These are phyloP conservation scores for Cylindrodendrum hubeiense DNA, from an alignment of 2,329 filamentous ascomycete species.

Conservation along the genomic window DNA sequence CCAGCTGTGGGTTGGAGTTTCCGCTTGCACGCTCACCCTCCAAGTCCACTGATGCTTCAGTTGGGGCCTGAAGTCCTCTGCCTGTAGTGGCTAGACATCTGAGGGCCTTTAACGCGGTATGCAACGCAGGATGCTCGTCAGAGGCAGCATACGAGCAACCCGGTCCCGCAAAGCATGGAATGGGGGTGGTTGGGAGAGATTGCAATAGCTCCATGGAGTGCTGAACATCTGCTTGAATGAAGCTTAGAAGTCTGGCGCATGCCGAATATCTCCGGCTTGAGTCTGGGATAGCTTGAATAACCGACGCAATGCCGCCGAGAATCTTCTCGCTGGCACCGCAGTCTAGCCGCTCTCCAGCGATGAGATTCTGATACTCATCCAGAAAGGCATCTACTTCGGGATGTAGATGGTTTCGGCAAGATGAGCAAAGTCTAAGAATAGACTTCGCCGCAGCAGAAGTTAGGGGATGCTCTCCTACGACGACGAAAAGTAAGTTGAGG, in stretches of 20 bases:
- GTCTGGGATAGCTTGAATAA: slow-evolving; percentile 78
- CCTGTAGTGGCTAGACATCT: slow-evolving; percentile 78
- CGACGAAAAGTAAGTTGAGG: slow-evolving; percentile 80
- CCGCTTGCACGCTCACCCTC: slow-evolving; percentile 59
- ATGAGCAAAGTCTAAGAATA: slow-evolving; percentile 80
- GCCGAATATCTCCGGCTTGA: slow-evolving; percentile 68
- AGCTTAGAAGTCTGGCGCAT: slow-evolving; percentile 48
- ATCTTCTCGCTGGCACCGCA: slow-evolving; percentile 79
- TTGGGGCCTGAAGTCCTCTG: slow-evolving; percentile 77
- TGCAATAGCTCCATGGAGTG: slow-evolving; percentile 38
- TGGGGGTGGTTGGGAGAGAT: slow-evolving; percentile 6
- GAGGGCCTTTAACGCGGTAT: slow-evolving; percentile 68
- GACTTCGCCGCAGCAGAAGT: slow-evolving; percentile 79
- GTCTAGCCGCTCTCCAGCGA: slow-evolving; percentile 68
- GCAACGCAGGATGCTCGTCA: slow-evolving; percentile 59
- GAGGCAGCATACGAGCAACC: slow-evolving; percentile 45
- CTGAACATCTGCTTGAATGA: slow-evolving; percentile 69
- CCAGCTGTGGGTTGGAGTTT: slow-evolving; percentile 35
- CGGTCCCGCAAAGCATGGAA: slow-evolving; percentile 41
- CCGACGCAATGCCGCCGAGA: slow-evolving; percentile 78
- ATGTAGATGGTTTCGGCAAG: slow-evolving; percentile 78
- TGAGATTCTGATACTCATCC: slow-evolving; percentile 75
- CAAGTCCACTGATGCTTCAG: slow-evolving; percentile 76
- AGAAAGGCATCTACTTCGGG: slow-evolving; percentile 77
- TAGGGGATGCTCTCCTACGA: slow-evolving; percentile 72